Evolutionary conservation across 2,329 filamentous ascomycete species (phyloP).

Genomic region (Fusarium avenaceum): DNA sequence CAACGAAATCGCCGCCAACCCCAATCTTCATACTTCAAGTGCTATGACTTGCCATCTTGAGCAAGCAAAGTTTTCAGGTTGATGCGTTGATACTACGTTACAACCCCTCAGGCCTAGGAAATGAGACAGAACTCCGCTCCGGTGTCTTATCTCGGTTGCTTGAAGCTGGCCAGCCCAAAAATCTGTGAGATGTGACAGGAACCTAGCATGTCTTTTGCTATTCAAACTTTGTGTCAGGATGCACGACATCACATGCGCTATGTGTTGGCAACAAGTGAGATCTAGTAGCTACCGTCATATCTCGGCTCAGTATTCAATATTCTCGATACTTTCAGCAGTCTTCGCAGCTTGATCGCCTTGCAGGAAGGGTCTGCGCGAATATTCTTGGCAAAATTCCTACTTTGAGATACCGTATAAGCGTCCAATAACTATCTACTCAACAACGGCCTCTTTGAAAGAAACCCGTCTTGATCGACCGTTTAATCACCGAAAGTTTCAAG

Average conservation of each 20-base stretch:
- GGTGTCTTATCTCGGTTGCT: constrained; percentile 42
- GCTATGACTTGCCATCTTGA: constrained; percentile 37
- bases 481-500: constrained; percentile 27
- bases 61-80: constrained; percentile 18
- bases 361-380: not conserved
- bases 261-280: constrained; percentile 22
- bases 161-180: constrained; percentile 25
- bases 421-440: not conserved
- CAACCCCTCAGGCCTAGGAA: constrained; percentile 29
- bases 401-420: not conserved
- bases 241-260: constrained; percentile 12
- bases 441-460: constrained; percentile 19
- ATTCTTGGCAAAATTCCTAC: not conserved
- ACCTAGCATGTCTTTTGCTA: constrained; percentile 5
- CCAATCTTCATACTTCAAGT: constrained; percentile 15
- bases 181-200: constrained; percentile 12
- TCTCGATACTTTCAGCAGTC: not conserved
- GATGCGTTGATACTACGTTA: constrained; percentile 27
- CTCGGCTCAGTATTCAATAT: not conserved
- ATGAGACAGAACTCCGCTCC: constrained; percentile 37
- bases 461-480: constrained; percentile 21
- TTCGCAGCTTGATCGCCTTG: not conserved
- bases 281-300: not conserved
- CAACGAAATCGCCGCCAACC: constrained; percentile 19
- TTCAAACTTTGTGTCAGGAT: constrained; percentile 9